Percentiles rank a stretch among this genome's conserved stretches.
phyloP scores from a whole-genome alignment of 306 rosid species.

The Corylus avellana region DNA sequence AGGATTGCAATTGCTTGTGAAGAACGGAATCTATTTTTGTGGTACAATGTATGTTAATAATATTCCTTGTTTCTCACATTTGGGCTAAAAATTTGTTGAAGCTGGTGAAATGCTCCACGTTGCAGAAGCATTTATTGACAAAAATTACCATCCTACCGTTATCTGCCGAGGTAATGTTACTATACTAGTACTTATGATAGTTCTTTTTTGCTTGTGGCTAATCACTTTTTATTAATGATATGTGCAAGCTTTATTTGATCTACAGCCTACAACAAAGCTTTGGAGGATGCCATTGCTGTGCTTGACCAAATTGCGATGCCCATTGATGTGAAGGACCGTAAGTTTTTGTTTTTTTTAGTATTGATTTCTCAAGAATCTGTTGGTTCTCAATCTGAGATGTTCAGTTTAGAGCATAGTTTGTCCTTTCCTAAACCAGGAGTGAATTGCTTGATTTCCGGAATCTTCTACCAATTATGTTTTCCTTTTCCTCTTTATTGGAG shows the following conservation, averaged over 20 bases:
- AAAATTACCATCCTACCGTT: constrained; percentile 87
- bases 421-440: constrained; percentile 4
- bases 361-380: not conserved
- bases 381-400: not conserved
- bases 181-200: not conserved
- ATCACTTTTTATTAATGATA: constrained; percentile 7
- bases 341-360: constrained; percentile 35
- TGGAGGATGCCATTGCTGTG: constrained; percentile 91
- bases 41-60: not conserved
- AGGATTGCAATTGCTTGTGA: not conserved
- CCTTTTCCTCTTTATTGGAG: not conserved
- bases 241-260: constrained; percentile 20
- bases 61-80: constrained; percentile 5
- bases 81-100: constrained; percentile 33
- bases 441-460: not conserved
- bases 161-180: constrained; percentile 83
- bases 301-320: constrained; percentile 93
- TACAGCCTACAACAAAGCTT: constrained; percentile 91
- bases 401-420: constrained; percentile 2
- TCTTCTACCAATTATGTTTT: not conserved
- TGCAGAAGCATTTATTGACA: constrained; percentile 90
- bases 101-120: constrained; percentile 99
- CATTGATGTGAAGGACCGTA: constrained; percentile 83
- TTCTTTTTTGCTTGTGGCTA: constrained; percentile 13
- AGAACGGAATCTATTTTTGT: not conserved